Evolutionary conservation across 495 filamentous ascomycete genomes (phyloP), one percentile per base, ranked within the genome.

Genomic region (Xylaria venustula): DNA sequence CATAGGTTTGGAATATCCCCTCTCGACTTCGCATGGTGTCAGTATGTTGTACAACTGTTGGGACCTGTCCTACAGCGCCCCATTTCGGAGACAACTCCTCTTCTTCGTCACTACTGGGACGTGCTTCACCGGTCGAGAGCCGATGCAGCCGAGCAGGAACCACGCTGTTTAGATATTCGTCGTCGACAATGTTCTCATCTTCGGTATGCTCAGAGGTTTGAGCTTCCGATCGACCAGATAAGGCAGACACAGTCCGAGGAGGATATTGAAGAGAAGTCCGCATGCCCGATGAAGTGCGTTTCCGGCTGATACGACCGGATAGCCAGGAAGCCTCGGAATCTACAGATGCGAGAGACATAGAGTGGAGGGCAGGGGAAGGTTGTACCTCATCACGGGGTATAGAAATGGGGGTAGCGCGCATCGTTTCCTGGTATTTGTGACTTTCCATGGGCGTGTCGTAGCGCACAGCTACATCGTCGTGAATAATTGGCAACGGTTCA

Each of bases 301-400:
- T 79, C 28, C 67, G 75, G 17, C 68, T 72, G 7, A 76, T 62
- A 15, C 78, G 70, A 12, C 92, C 91, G 2, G 90, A 91, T 62
- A 97, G 88, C 92, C 92, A 97, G 0, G 92, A 96, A 1, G 85
- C 92, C 75, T 97, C 92, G 0, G 90, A 93, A 67, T 95, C 92
- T 59, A 97, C 87, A 0, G 90, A 93, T 7, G 90, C 91, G 6
- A 94, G 78, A 14, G 91, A 94, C 71, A 81, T 81, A 19, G 73
- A 75, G 22, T 80, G 77, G 0, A 78, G 73, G 40, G 77, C 78
- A 1, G 79, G 77, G 0, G 79, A 79, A 37, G 70, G 59, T 30
- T 72, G 69, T n/a, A 68, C 68, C 23, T 79, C 77, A 54, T 79
- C 77, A 20, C 74, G 69, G 28, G 72, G 71, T 59, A 75, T 73